These are phyloP conservation scores for Sugiyamaella xylanicola DNA, from an alignment of 1,139 yeast genomes.

Conservation along the genomic window DNA sequence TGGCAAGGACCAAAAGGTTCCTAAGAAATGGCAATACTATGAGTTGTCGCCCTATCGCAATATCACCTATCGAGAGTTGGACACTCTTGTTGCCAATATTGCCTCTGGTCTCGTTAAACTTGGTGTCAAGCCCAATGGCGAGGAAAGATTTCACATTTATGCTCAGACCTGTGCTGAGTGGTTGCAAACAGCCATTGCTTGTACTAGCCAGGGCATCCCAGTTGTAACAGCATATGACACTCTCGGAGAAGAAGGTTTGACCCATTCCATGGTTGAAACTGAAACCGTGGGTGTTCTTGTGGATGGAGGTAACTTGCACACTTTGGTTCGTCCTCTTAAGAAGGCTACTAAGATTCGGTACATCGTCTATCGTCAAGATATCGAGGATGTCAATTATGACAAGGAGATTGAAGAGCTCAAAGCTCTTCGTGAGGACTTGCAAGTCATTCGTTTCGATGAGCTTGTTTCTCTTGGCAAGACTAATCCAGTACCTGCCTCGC, in stretches of 20 bases:
- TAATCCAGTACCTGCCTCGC: conserved; percentile 46
- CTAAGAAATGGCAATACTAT: conserved; percentile 85
- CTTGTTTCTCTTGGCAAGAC: conserved; percentile 63
- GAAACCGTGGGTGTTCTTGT: conserved; percentile 77
- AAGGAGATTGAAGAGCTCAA: conserved; percentile 55
- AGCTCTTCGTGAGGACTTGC: conserved; percentile 74
- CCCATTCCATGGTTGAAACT: conserved; percentile 82
- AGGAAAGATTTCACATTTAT: conserved; percentile 74
- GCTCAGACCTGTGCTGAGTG: conserved; percentile 83
- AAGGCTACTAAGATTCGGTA: conserved; percentile 63
- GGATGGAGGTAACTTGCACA: conserved; percentile 69
- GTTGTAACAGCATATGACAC: conserved; percentile 97
- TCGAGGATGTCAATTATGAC: conserved; percentile 66
- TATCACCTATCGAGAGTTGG: conserved; percentile 63
- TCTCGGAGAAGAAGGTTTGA: conserved; percentile 87
- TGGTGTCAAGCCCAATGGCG: conserved; percentile 69
- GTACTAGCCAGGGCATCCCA: conserved; percentile 76
- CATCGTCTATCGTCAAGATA: conserved; percentile 69
- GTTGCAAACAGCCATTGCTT: conserved; percentile 86
- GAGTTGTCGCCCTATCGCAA: conserved; percentile 75
- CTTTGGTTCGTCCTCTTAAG: conserved; percentile 71
- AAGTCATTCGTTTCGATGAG: conserved; percentile 66
- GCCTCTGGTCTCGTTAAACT: conserved; percentile 76
- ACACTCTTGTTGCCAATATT: conserved; percentile 51
- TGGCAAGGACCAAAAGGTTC: conserved; percentile 70